Evolutionary conservation across 768 basidiomycete species (phyloP), one percentile per base, ranked within the genome.

Genomic region (Termitomyces sp.): DNA sequence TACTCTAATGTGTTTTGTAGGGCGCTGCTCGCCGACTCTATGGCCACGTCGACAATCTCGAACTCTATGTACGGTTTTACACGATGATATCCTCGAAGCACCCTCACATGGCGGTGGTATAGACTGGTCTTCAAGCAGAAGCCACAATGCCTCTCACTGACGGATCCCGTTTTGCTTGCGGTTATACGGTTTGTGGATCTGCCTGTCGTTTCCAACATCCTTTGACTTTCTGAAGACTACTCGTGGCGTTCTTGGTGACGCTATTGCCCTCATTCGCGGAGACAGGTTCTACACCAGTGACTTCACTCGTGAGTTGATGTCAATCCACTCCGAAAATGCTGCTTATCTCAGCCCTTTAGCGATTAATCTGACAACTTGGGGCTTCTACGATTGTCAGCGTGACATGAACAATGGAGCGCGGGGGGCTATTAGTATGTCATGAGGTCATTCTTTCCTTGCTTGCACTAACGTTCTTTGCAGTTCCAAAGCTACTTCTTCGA

Each of bases 211-310:
- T 26, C 34, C 8, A 3, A 33, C 7, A 30, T 22, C n/a, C 24
- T 18, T 26, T 36, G 7, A 42, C 13, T 42, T 27, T 22, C 1
- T 27, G 2, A 43, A 77, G 76, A 79, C 76, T 55, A 76, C 78
- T 39, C 69, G 81, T 20, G 79, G 76, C 5, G 75, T 83, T 33
- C 73, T 85, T 2, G 78, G 76, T 5, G 82, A 84, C 59, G 82
- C 82, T 14, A 78, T 82, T 39, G 72, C 78, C 18, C 70, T 84
- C 39, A 72, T 81, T 57, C 77, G 82, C 46, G 82, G 82, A 2
- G 82, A 85, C 64, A 66, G 82, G 52, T 83, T 79, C 67, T 79
- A 73, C 60, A 83, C 82, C 12, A 78, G 71, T 18, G 78, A 81
- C 63, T 80, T 78, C 65, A 82, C 78, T 8, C 79, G 78, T 80